These are phyloP conservation scores for Plasmodium fragile DNA, from an alignment of 169 alveolate species.

Conservation along the genomic window DNA sequence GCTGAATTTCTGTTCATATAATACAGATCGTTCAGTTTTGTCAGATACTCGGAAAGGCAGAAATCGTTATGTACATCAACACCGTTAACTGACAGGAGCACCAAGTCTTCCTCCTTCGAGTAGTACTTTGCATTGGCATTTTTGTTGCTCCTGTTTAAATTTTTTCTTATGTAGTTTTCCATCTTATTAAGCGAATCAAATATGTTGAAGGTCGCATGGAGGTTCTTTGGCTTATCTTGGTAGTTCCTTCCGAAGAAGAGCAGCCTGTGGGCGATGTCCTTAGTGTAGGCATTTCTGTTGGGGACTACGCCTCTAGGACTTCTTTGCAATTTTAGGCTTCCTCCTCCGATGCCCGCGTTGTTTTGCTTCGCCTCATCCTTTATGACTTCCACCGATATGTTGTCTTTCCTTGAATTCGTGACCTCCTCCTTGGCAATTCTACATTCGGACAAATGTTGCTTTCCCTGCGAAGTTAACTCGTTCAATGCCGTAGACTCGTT, in stretches of 20 bases:
- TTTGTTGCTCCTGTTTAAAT: slow-evolving; percentile 37
- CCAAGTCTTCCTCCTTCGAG: slow-evolving; percentile 39
- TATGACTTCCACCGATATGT: background rate
- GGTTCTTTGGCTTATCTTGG: slow-evolving; percentile 20
- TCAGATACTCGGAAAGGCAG: slow-evolving; percentile 54
- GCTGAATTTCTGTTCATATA: slow-evolving; percentile 45
- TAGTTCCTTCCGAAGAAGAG: slow-evolving; percentile 1
- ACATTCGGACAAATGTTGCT: background rate
- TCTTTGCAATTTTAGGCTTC: background rate
- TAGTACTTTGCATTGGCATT: slow-evolving; percentile 20
- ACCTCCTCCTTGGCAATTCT: background rate
- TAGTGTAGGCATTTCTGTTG: background rate
- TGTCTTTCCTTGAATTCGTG: background rate
- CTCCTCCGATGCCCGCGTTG: background rate
- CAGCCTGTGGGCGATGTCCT: slow-evolving; percentile 15
- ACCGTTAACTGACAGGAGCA: slow-evolving; percentile 63
- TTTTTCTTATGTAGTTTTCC: slow-evolving; percentile 33
- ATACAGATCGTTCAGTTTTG: slow-evolving; percentile 50
- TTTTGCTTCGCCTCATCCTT: background rate
- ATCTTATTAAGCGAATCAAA: slow-evolving; percentile 60
- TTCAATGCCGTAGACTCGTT: background rate
- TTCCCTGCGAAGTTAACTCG: background rate
- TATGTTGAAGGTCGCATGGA: slow-evolving; percentile 64
- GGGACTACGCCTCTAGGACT: background rate
- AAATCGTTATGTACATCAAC: slow-evolving; percentile 71